Base-by-base conservation (phyloP, 2,329 filamentous ascomycete species). In the Colletotrichum viniferum region DNA sequence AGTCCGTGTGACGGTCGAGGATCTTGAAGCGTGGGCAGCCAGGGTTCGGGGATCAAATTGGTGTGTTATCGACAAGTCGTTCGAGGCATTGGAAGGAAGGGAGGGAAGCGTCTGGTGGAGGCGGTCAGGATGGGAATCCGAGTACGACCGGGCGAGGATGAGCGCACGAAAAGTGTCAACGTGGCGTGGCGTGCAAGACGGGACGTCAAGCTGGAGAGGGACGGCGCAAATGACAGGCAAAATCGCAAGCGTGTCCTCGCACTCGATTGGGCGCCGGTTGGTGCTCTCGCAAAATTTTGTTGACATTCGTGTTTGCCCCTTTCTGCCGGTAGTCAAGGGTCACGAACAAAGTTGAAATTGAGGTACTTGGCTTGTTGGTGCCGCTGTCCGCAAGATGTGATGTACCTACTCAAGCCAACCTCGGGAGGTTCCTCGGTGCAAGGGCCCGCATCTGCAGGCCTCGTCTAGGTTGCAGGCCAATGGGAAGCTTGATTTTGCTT, bases 241-340 rank as follows among this genome's bases (percentile, higher is more conserved):
- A 73, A 43, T 75, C 28, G 73, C 36, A 62, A 52, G 69, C 34
- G 69, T 73, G 73, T 62, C 69, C 73, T 72, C 55, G 56, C 55
- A 12, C 67, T 66, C 64, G 43, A 69, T 69, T 69, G 73, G 73
- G 56, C 64, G 63, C 64, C 63, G 30, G 21, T 32, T 13, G 43
- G 52, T 48, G 58, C 32, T 70, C 66, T 73, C 14, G 61, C 73
- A 73, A 76, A 73, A 64, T 64, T 76, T 75, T 76, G 73, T 76
- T 76, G 73, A 76, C 73, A 73, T 73, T 73, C 69, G 62, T 69
- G 56, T 32, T 75, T 75, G 69, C 73, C 73, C 73, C 69, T 75
- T 75, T 75, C 73, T 73, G 69, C 69, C 69, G 73, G 73, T 76
- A 76, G 73, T 76, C 62, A 73, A 55, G 73, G 73, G 73, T 64